Evolutionary conservation across 768 basidiomycete genomes (phyloP).

Genomic region (Saitozyma sp.): DNA sequence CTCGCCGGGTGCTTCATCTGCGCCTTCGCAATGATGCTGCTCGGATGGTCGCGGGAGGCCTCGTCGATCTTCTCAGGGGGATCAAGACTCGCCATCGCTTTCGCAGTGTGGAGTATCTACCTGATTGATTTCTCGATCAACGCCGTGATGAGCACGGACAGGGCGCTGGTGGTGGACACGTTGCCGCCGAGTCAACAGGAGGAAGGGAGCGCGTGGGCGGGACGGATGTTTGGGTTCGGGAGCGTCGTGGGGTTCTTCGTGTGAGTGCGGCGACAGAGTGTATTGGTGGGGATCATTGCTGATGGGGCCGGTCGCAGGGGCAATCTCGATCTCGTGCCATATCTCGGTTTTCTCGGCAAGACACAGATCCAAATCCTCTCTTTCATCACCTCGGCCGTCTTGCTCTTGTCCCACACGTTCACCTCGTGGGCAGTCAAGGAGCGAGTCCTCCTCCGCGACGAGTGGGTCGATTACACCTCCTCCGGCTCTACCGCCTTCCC

Average conservation of each 20-base stretch:
- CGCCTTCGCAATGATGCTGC: slow-evolving; percentile 69
- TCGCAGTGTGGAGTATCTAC: slow-evolving; percentile 73
- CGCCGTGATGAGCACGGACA: slow-evolving; percentile 82
- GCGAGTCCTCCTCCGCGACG: slow-evolving; percentile 63
- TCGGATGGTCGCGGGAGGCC: slow-evolving; percentile 77
- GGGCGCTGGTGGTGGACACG: slow-evolving; percentile 84
- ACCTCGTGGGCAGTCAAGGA: slow-evolving; percentile 63
- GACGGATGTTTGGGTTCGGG: slow-evolving; percentile 84
- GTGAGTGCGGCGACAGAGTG: slow-evolving; percentile 59
- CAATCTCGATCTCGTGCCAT: slow-evolving; percentile 69
- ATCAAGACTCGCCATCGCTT: slow-evolving; percentile 63
- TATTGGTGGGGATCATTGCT: slow-evolving; percentile 3
- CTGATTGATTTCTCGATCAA: slow-evolving; percentile 63
- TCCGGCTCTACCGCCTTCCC: too few species aligned
- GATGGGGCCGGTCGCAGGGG: slow-evolving; percentile 59
- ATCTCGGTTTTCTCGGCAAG: slow-evolving; percentile 73
- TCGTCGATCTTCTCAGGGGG: slow-evolving; percentile 57
- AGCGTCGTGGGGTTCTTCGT: slow-evolving; percentile 83
- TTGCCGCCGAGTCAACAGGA: slow-evolving; percentile 74
- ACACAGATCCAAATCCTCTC: slow-evolving; percentile 80
- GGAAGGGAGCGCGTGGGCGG: slow-evolving; percentile 90
- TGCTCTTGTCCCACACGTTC: slow-evolving; percentile 66
- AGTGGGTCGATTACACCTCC: slow-evolving; percentile 33
- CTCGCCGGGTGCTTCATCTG: slow-evolving; percentile 68
- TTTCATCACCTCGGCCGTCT: slow-evolving; percentile 67